Base-by-base conservation (phyloP, 345 rosid genomes). In the Toxicodendron radicans region DNA sequence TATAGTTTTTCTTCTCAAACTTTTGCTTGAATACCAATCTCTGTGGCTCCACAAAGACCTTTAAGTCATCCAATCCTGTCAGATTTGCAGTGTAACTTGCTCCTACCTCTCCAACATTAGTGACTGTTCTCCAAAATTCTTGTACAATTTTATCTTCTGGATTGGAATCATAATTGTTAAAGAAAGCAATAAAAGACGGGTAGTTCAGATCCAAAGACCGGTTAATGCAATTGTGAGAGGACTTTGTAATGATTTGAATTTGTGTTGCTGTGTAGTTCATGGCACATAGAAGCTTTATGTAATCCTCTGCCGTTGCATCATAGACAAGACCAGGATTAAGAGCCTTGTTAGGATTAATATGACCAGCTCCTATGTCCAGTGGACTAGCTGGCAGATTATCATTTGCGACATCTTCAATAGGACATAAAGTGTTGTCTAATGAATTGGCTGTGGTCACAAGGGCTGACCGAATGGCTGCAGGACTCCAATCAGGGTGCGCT, bases 341-440 rank as follows among this genome's bases (percentile, higher is more conserved):
- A 43, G 91, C 86, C 72, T 75, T 79, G 73, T 62, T 77, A 27
- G 89, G 79, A 58, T 72, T 68, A 2, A 91, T 53, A 57, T 82
- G 84, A 48, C 93, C 90, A 10, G 97, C 85, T 46, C 95, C 92
- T 7, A 72, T 73, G n/a, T 78, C 92, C n/a, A 92, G 78, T 9
- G 97, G 97, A 70, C 51, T 81, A 24, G 90, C 93, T 0, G 82
- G 86, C 30, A 24, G 5, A 30, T 76, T 48, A 35, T 33, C 0
- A 21, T 62, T 66, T 53, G 80, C 76, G 3, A 52, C 54, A 41
- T 82, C 89, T 71, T 73, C 80, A 51, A 86, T 80, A 38, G 80
- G 86, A n/a, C 49, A 71, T 3, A 32, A 24, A 2, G 80, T 79
- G 79, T 86, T 82, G 77, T 84, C 87, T 4, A 77, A 51, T 32